Conservation (phyloP, 2,329 filamentous ascomycete species). For the Dendryphion nanum region DNA sequence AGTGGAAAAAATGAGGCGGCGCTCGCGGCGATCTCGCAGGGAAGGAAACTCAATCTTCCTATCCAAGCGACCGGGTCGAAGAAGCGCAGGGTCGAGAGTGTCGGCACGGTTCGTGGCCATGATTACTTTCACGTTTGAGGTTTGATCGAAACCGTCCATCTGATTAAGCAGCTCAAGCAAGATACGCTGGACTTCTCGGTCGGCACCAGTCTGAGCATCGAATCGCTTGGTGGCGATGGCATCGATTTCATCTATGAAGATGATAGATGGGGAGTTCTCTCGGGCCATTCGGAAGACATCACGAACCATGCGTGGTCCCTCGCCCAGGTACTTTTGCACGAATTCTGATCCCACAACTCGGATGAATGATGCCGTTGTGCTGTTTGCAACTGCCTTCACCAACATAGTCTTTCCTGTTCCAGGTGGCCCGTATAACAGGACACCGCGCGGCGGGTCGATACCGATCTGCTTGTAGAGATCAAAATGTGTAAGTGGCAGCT, state of each 20-base stretch:
- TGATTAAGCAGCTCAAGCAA: slow-evolving; percentile 96
- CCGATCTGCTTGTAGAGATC: slow-evolving; percentile 99
- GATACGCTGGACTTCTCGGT: slow-evolving; percentile 98
- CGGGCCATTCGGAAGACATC: slow-evolving; percentile 99
- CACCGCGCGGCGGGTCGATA: slow-evolving; percentile 95
- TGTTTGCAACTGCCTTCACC: slow-evolving; percentile 97
- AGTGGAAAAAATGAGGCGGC: slow-evolving; percentile 95
- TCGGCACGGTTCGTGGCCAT: slow-evolving; percentile 99
- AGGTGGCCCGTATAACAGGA: slow-evolving; percentile 91
- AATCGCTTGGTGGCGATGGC: slow-evolving; percentile 99
- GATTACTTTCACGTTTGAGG: slow-evolving; percentile 98
- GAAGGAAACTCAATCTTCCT: slow-evolving; percentile 99
- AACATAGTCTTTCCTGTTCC: slow-evolving; percentile 97
- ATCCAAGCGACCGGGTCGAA: slow-evolving; percentile 92
- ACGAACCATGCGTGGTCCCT: slow-evolving; percentile 97
- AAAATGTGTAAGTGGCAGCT: slow-evolving; percentile 94
- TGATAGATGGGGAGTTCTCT: slow-evolving; percentile 96
- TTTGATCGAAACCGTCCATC: slow-evolving; percentile 99
- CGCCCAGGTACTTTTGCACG: slow-evolving; percentile 97
- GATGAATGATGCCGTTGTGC: slow-evolving; percentile 96
- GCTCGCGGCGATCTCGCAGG: slow-evolving; percentile 87
- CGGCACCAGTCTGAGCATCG: slow-evolving; percentile 95
- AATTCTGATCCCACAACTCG: slow-evolving; percentile 98
- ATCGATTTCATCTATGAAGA: slow-evolving; percentile 99
- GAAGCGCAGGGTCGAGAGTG: slow-evolving; percentile 89